Evolutionary conservation across 257 asterid species (phyloP), one percentile per base, ranked within the genome.

Genomic region (Agastache rugosa): DNA sequence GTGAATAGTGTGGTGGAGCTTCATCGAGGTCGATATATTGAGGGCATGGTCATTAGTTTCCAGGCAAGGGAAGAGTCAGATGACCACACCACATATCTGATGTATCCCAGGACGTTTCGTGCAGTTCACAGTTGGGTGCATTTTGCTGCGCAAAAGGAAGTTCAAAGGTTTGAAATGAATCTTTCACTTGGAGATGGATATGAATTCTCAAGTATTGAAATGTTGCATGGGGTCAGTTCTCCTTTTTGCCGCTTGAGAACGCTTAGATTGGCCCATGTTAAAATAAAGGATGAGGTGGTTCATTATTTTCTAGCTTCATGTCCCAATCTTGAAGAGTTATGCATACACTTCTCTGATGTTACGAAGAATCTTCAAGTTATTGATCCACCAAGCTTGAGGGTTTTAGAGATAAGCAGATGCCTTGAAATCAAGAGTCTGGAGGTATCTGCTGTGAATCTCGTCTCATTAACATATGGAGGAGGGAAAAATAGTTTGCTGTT

Each of bases 371-470:
- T 63, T 19, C 25, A 5, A 37, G 23, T 63, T 37, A 25, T 63
- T 63, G 69, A 63, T 37, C 69, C 69, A 9, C 69, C 50, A 17
- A 39, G 16, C 16, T 63, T 63, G 42, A 59, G n/a, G 27, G 64
- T 59, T 59, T 27, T 59, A 2, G 19, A 59, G n/a, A 59, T 59
- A 59, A 22, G 8, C 22, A 4, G 22, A 4, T 27, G 65, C 12
- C 1, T 0, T 3, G 5, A 5, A 0, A 3, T 11, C 22, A 4
- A 59, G 8, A 59, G 17, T 59, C 4, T 59, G 20, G 42, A 59
- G 22, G 1, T 59, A 59, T 59, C 65, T 63, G 27, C 50, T 8
- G 48, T 4, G 3, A 62, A 9, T 34, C 25, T 62, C 12, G 14
- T 62, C 27, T 62, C 68, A 7, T 62, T 62, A 15, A 7, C 68